A percentile compares a stretch with the other conserved stretches of the same genome.
These are phyloP conservation scores for Fraxinus quadrangulata DNA, from an alignment of 257 asterid species.

Conservation along the genomic window DNA sequence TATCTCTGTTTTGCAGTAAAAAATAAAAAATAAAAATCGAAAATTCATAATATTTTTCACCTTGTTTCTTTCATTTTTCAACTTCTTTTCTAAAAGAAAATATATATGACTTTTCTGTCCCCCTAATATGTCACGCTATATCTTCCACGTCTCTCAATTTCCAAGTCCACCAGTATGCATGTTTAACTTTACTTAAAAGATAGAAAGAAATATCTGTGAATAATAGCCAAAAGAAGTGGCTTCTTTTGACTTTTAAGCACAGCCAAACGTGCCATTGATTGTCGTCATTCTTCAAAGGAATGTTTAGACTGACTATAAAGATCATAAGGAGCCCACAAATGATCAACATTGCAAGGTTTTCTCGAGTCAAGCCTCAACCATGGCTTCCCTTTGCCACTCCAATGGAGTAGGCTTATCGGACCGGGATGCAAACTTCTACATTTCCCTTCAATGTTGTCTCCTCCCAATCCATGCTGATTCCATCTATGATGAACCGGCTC, in stretches of 20 bases:
- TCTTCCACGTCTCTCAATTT: background rate
- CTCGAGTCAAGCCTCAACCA: conserved; percentile 76
- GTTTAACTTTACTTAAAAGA: background rate
- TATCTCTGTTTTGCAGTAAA: background rate
- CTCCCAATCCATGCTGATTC: conserved; percentile 83
- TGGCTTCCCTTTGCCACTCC: conserved; percentile 92
- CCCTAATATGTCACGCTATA: background rate
- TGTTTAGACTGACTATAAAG: conserved; percentile 48
- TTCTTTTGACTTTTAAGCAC: background rate
- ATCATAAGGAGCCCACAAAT: conserved; percentile 81
- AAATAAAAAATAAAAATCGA: background rate
- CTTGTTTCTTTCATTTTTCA: background rate
- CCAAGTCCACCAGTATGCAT: background rate
- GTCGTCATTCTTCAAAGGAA: conserved; percentile 51
- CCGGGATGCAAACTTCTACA: conserved; percentile 75
- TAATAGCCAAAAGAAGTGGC: background rate
- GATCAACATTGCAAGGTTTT: conserved; percentile 69
- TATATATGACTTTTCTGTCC: background rate
- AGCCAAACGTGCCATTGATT: background rate
- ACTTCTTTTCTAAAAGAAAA: background rate
- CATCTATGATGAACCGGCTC: conserved; percentile 66
- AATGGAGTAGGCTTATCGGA: conserved; percentile 67
- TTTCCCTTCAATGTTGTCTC: conserved; percentile 70
- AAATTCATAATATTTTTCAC: background rate
- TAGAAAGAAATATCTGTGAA: background rate